Percentiles rank a stretch among this genome's conserved stretches.
Evolutionary conservation across 805 yeast species (phyloP).

Genomic region (Metschnikowia reukaufii): DNA sequence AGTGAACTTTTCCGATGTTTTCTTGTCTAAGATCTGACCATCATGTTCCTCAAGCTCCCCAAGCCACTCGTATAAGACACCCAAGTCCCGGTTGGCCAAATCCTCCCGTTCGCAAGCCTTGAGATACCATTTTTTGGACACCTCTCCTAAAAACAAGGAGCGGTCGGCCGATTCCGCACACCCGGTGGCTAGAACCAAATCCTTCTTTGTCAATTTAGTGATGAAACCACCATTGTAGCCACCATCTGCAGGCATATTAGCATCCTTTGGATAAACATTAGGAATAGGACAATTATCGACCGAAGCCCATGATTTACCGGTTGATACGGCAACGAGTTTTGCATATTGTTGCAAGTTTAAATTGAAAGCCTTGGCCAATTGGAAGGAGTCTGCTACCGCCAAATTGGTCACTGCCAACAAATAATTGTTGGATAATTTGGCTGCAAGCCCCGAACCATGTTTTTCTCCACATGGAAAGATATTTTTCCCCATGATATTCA

Average conservation of each 20-base stretch:
- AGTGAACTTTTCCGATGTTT: constrained; percentile 17
- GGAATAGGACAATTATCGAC: constrained; percentile 56
- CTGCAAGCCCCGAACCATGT: constrained; percentile 55
- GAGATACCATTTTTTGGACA: constrained; percentile 41
- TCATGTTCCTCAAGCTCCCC: constrained; percentile 32
- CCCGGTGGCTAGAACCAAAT: constrained; percentile 43
- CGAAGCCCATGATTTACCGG: constrained; percentile 56
- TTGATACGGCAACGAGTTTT: constrained; percentile 49
- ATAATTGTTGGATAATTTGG: constrained; percentile 54
- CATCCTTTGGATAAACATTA: constrained; percentile 42
- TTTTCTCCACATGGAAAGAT: constrained; percentile 48
- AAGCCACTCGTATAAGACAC: constrained; percentile 44
- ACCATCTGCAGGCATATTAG: constrained; percentile 43
- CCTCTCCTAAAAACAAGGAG: constrained; percentile 39
- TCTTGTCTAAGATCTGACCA: constrained; percentile 18
- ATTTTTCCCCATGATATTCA: constrained; percentile 47
- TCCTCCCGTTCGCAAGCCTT: constrained; percentile 44
- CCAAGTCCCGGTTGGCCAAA: constrained; percentile 41
- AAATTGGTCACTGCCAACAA: constrained; percentile 52
- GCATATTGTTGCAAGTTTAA: constrained; percentile 48
- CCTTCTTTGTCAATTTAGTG: constrained; percentile 47
- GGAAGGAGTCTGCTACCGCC: constrained; percentile 57
- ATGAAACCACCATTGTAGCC: constrained; percentile 50
- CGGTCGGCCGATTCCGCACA: constrained; percentile 36
- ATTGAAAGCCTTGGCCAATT: constrained; percentile 49